Base-by-base conservation (phyloP, 2,329 filamentous ascomycete species). In the Apiospora sp. region DNA sequence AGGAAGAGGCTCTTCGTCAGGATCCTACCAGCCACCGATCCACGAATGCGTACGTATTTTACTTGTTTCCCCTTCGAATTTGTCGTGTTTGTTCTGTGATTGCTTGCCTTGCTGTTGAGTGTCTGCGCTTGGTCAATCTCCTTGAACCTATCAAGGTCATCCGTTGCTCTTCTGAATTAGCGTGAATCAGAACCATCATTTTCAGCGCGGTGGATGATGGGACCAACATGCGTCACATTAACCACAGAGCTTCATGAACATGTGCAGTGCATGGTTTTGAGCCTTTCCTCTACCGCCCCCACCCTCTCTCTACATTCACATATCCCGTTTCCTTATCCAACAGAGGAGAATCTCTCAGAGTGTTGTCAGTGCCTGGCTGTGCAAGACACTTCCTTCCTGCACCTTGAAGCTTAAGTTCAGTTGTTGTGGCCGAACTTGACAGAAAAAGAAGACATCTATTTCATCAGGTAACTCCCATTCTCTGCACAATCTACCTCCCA, bases 21-120 rank as follows among this genome's bases (percentile, higher is more conserved):
- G 88, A 92, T 77, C 87, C 90, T n/a, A 91, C 91, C 48, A 92
- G 92, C 77, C 92, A 93, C 79, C 89, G 93, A 72, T 90, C 92
- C 68, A 91, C 90, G 69, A 93, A 94, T 81, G 90, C 92, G 94
- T 96, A 90, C 91, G 94, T 95, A 67, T 64, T 37, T n/a, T 22
- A 22, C 34, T 64, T 41, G 34, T 37, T 41, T 41, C 69, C 44
- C 37, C 30, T 73, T 78, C 58, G 67, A 19, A n/a, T 48, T 24
- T 5, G 34, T n/a, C 22, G 37, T 41, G 34, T n/a, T 64, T 41
- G 51, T 64, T 24, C 10, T 3, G 16, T 69, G n/a, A 49, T 24
- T 13, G 67, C 49, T 8, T 37, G 37, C 22, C 13, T 69, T 37
- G 43, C 30, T 34, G 10, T 49, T 49, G 37, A 22, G 67, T 41